These are phyloP conservation scores for Trichosporon sp. DNA, from an alignment of 1,284 basidiomycete species.

Conservation along the genomic window DNA sequence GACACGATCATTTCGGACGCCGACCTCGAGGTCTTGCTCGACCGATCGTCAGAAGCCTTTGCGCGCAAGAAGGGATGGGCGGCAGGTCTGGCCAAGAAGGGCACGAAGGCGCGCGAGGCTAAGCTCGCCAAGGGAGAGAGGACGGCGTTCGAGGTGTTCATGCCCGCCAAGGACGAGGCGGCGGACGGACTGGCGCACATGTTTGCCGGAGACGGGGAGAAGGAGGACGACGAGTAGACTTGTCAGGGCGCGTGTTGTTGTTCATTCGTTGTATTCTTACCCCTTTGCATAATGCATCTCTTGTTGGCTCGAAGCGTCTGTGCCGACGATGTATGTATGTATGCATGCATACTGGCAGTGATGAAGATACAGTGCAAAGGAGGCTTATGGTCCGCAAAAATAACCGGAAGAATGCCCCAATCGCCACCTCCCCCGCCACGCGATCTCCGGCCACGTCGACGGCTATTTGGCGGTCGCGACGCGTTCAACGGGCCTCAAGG, in stretches of 20 bases:
- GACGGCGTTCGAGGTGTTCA: constrained; percentile 78
- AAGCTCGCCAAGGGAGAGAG: constrained; percentile 55
- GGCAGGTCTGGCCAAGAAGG: constrained; percentile 47
- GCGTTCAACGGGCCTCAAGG: background rate
- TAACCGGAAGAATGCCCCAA: background rate
- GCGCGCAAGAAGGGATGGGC: constrained; percentile 76
- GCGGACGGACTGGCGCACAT: constrained; percentile 73
- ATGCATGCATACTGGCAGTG: background rate
- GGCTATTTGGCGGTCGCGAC: constrained; percentile 6
- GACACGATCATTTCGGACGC: constrained; percentile 77
- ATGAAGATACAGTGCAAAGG: background rate
- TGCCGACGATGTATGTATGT: too few relatives aligned
- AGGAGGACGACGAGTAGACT: constrained; percentile 32
- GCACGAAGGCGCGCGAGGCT: constrained; percentile 44
- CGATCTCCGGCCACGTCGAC: constrained; percentile 13
- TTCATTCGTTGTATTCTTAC: constrained; percentile 9
- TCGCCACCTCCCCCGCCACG: background rate
- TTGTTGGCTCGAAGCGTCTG: background rate
- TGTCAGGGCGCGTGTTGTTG: background rate
- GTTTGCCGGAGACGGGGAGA: constrained; percentile 53
- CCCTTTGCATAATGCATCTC: background rate
- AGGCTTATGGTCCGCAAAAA: background rate
- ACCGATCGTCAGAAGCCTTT: constrained; percentile 79
- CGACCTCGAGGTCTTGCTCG: constrained; percentile 77
- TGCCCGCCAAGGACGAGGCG: constrained; percentile 68